Evolutionary conservation across 768 basidiomycete genomes (phyloP).

Genomic region (Auriscalpium microsporum): DNA sequence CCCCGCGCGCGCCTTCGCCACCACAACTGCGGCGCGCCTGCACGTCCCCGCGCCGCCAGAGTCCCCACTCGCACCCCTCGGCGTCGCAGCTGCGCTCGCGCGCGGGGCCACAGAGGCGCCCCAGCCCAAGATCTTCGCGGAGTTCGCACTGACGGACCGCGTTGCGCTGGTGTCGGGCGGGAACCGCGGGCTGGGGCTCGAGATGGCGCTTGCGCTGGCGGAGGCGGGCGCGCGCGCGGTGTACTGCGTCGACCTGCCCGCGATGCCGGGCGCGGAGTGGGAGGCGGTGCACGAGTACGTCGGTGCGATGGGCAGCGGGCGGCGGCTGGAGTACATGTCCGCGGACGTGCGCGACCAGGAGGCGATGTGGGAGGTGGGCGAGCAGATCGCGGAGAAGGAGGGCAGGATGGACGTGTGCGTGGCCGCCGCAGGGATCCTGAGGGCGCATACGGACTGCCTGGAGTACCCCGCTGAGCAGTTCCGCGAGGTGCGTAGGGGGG

Average conservation of each 20-base stretch:
- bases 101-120: slow-evolving; percentile 28
- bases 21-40: background rate
- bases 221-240: slow-evolving; percentile 66
- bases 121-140: slow-evolving; percentile 45
- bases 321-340: slow-evolving; percentile 51
- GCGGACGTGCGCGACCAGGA: slow-evolving; percentile 62
- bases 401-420: slow-evolving; percentile 67
- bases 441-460: slow-evolving; percentile 50
- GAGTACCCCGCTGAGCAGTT: slow-evolving; percentile 60
- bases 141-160: slow-evolving; percentile 48
- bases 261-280: slow-evolving; percentile 51
- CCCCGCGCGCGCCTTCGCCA: background rate
- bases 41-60: slow-evolving; percentile 15
- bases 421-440: slow-evolving; percentile 71
- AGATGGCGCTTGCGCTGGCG: slow-evolving; percentile 67
- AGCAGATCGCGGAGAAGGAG: slow-evolving; percentile 57
- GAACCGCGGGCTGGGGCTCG: slow-evolving; percentile 61
- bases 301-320: slow-evolving; percentile 18
- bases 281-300: slow-evolving; percentile 44
- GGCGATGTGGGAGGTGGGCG: slow-evolving; percentile 44
- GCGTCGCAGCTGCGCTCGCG: slow-evolving; percentile 51
- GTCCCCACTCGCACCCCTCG: slow-evolving; percentile 53
- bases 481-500: slow-evolving; percentile 36
- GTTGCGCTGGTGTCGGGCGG: slow-evolving; percentile 38
- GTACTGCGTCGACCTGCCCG: slow-evolving; percentile 61